Evolutionary conservation across 352 stramenopile genomes (phyloP), one percentile per base, ranked within the genome.

Genomic region (Pythium oligandrum): DNA sequence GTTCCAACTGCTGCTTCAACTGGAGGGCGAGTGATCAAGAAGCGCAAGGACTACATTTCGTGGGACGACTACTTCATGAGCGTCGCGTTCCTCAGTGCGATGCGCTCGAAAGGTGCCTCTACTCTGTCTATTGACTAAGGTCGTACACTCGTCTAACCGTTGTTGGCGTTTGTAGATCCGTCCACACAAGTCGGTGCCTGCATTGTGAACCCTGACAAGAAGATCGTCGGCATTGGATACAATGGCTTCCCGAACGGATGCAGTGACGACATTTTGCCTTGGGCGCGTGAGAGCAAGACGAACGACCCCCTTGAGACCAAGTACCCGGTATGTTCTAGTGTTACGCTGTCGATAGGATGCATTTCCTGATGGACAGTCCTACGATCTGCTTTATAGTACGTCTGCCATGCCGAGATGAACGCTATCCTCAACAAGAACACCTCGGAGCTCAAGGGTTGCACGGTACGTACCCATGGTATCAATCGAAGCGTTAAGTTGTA

Each of bases 31-130:
- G 17, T 9, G 2, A 26, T 50, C n/a, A 63, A 74, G 42, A 97
- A 97, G 69, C 80, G 88, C 3, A 56, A 52, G 0, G 75, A 96
- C 44, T 98, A 98, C 70, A 69, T 99, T 32, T 93, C 88, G 17
- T 99, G 96, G 97, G 94, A 99, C 61, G 95, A 99, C 63, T 99
- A 99, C 73, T 99, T 99, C 63, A 99, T 99, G 95, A 95, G 87
- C 37, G 84, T 99, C n/a, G 95, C 97, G 33, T 99, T 98, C 73
- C 79, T 99, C n/a, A 98, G 88, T 66, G 95, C 96, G 9, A 97
- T 98, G 90, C 82, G 97, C 45, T 98, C 94, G n/a, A 99, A 99
- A 88, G 96, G 85, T 92, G 38, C 17, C 17, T 26, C 17, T 26
- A 26, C 17, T 26, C 17, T 26, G 17, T 26, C 17, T 26, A 26